Percentiles rank a stretch among this genome's conserved stretches.
Evolutionary conservation across 2,329 filamentous ascomycete genomes (phyloP).

Genomic region (Rhynchosporium agropyri): DNA sequence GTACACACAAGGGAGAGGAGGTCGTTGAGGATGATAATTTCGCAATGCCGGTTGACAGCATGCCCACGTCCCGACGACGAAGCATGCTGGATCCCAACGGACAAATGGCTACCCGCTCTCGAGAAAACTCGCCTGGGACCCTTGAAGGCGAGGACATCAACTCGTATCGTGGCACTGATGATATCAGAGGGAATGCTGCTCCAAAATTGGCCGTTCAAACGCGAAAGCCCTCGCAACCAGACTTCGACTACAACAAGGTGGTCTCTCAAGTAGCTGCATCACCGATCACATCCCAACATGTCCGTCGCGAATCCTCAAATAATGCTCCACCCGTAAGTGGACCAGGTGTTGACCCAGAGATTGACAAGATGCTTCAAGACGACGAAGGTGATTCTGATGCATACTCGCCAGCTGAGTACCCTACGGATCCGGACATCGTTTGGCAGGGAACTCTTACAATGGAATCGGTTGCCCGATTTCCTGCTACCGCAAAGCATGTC

Average conservation of each 20-base stretch:
- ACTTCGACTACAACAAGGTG: slow-evolving; percentile 85
- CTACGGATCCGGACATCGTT: slow-evolving; percentile 69
- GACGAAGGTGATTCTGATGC: slow-evolving; percentile 79
- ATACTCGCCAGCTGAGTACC: slow-evolving; percentile 78
- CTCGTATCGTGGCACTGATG: slow-evolving; percentile 37
- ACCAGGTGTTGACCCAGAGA: slow-evolving; percentile 78
- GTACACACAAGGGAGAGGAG: slow-evolving; percentile 95
- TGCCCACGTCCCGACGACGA: slow-evolving; percentile 43
- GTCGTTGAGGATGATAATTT: slow-evolving; percentile 74
- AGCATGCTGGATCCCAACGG: slow-evolving; percentile 45
- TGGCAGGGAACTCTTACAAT: slow-evolving; percentile 80
- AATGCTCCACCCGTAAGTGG: slow-evolving; percentile 49
- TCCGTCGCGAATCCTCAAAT: slow-evolving; percentile 51
- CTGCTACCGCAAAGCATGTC: slow-evolving; percentile 77
- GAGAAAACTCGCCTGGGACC: slow-evolving; percentile 44
- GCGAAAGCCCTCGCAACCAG: slow-evolving; percentile 36
- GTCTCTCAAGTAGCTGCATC: slow-evolving; percentile 77
- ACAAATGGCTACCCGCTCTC: slow-evolving; percentile 41
- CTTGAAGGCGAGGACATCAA: slow-evolving; percentile 41
- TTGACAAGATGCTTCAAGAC: slow-evolving; percentile 84
- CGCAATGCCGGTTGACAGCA: slow-evolving; percentile 43
- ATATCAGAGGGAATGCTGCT: slow-evolving; percentile 31
- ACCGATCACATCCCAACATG: slow-evolving; percentile 55
- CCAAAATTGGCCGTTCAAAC: slow-evolving; percentile 41
- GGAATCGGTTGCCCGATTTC: slow-evolving; percentile 75